These are phyloP conservation scores for Arthonia radiata DNA, from an alignment of 495 filamentous ascomycete species.

Conservation along the genomic window DNA sequence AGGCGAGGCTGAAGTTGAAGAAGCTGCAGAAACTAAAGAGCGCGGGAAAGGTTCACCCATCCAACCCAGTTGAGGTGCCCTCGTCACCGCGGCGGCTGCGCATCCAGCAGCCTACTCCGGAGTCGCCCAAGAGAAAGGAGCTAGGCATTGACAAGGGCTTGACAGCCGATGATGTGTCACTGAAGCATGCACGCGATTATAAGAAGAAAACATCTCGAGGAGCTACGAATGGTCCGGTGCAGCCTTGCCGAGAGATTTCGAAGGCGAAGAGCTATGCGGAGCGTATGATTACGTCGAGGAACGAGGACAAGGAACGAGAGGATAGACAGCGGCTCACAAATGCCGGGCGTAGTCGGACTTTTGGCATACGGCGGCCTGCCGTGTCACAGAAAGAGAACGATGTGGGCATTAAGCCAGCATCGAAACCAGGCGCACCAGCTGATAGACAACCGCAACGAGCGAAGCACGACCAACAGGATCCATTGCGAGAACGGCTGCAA, in stretches of 20 bases:
- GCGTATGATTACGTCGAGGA: constrained; percentile 42
- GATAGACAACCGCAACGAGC: not conserved
- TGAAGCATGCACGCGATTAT: constrained; percentile 42
- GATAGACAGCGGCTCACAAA: constrained; percentile 32
- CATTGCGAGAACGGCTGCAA: not conserved
- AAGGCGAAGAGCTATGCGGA: constrained; percentile 61
- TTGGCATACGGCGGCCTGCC: too few species aligned
- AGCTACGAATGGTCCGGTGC: not conserved
- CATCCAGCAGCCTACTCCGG: constrained; percentile 23
- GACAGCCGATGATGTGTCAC: constrained; percentile 56
- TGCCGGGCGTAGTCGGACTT: too few species aligned
- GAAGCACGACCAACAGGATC: constrained; percentile 1
- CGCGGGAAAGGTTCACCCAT: constrained; percentile 10
- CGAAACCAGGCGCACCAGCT: not conserved
- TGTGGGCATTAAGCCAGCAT: constrained; percentile 23
- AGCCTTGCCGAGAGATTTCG: constrained; percentile 4
- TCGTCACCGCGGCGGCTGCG: constrained; percentile 44
- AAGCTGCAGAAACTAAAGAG: constrained; percentile 28
- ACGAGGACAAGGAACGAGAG: constrained; percentile 20
- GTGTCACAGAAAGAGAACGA: too few species aligned
- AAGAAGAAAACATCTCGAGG: constrained; percentile 2
- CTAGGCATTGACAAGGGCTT: constrained; percentile 81
- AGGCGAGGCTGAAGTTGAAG: constrained; percentile 73
- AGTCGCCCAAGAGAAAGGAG: constrained; percentile 53
- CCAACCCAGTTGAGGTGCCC: constrained; percentile 42